phyloP scores from a whole-genome alignment of 257 asterid genomes.

The Penstemon eatonii region DNA sequence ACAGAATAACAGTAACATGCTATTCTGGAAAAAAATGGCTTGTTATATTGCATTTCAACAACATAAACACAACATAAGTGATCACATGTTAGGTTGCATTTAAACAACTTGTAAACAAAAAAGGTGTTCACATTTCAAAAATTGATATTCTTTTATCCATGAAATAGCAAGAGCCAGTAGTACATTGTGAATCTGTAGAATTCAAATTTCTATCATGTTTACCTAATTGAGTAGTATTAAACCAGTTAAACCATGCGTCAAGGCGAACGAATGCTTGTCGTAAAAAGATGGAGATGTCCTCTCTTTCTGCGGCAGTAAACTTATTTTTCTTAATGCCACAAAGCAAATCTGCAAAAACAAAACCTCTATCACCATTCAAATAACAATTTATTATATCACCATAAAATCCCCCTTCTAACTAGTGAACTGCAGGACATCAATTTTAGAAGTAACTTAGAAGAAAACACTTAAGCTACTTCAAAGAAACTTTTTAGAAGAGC shows the following conservation, averaged over 20 bases:
- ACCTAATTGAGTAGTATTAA: conserved; percentile 92
- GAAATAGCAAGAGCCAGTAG: conserved; percentile 11
- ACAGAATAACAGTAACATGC: conserved; percentile 23
- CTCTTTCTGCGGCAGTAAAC: conserved; percentile 58
- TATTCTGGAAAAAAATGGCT: conserved; percentile 19
- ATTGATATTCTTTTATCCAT: neutral
- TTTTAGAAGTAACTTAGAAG: conserved; percentile 11
- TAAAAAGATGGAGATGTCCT: conserved; percentile 64
- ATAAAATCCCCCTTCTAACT: neutral
- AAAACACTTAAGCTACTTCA: neutral
- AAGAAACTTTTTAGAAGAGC: neutral
- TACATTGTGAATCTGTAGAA: conserved; percentile 15
- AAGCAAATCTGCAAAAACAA: conserved; percentile 57
- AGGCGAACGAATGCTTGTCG: conserved; percentile 79
- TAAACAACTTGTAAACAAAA: conserved; percentile 16
- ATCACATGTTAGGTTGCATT: conserved; percentile 24
- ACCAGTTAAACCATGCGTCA: conserved; percentile 97
- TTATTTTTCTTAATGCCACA: conserved; percentile 65
- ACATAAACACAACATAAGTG: conserved; percentile 11
- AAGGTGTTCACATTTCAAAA: conserved; percentile 19
- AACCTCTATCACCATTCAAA: conserved; percentile 5
- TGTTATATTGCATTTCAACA: conserved; percentile 23
- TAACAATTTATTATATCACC: conserved; percentile 19
- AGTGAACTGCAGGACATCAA: conserved; percentile 11
- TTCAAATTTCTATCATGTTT: conserved; percentile 22